Evolutionary conservation across 192 early-diverging fungal species (phyloP).

Genomic region (Backusella morwellensis): DNA sequence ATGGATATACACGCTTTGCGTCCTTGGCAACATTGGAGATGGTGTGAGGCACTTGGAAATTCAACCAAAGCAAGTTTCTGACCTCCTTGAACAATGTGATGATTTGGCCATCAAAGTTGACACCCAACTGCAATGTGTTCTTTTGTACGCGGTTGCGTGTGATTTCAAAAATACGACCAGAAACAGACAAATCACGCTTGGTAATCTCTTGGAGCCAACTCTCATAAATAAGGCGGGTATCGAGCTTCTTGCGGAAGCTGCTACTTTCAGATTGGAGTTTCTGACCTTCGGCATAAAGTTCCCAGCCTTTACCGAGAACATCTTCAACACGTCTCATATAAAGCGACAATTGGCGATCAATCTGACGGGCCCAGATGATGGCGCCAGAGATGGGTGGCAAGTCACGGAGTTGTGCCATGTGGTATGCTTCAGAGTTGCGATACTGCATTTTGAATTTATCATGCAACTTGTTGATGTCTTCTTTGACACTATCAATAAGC

Average conservation of each 20-base stretch:
- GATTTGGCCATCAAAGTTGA: conserved; percentile 94
- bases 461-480: conserved; percentile 94
- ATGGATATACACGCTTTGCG: conserved; percentile 96
- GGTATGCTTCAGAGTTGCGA: conserved; percentile 80
- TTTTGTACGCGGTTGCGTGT: conserved; percentile 74
- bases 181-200: conserved; percentile 76
- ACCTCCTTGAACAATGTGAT: conserved; percentile 99
- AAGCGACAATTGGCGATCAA: conserved; percentile 92
- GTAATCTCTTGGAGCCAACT: conserved; percentile 87
- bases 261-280: conserved; percentile 84
- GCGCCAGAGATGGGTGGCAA: conserved; percentile 89
- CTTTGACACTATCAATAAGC: conserved; percentile 96
- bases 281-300: conserved; percentile 95
- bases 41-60: conserved; percentile 89
- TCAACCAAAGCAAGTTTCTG: conserved; percentile 92
- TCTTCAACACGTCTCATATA: conserved; percentile 98
- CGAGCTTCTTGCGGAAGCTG: conserved; percentile 92
- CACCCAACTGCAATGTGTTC: conserved; percentile 71
- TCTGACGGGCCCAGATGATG: conserved; percentile 97
- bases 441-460: conserved; percentile 96
- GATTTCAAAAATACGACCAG: conserved; percentile 90
- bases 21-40: conserved; percentile 92
- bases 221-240: conserved; percentile 89
- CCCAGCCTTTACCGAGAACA: conserved; percentile 97
- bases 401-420: conserved; percentile 92